Conservation (phyloP, 768 basidiomycete genomes). For the Panus rudis region DNA sequence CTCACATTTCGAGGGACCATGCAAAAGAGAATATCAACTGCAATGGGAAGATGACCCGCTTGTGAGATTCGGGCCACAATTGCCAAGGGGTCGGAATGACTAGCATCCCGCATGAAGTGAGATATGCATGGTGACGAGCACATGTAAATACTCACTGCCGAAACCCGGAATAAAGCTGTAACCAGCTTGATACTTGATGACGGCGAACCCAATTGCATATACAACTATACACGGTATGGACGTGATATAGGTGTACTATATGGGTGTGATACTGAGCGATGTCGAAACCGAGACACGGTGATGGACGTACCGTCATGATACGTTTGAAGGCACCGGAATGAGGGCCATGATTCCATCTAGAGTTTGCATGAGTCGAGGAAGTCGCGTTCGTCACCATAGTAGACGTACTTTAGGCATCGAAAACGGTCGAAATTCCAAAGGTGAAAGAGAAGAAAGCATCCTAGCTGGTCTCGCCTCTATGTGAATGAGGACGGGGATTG, state of each 20-base stretch:
- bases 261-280: neutral
- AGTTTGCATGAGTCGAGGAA: neutral
- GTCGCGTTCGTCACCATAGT: neutral
- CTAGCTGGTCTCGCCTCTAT: constrained; percentile 34
- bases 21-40: constrained; percentile 54
- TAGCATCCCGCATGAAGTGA: constrained; percentile 17
- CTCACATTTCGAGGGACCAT: constrained; percentile 76
- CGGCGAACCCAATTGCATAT: constrained; percentile 55
- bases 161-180: constrained; percentile 36
- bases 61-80: constrained; percentile 43
- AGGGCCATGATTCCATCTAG: constrained; percentile 63
- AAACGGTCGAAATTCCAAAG: constrained; percentile 79
- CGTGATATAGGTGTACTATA: constrained; percentile 65
- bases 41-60: constrained; percentile 55
- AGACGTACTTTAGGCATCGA: constrained; percentile 55
- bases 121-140: neutral
- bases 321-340: constrained; percentile 76
- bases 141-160: constrained; percentile 40
- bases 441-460: constrained; percentile 60
- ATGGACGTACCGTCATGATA: constrained; percentile 66
- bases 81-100: constrained; percentile 61
- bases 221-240: constrained; percentile 52
- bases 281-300: neutral
- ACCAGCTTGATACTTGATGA: constrained; percentile 72
- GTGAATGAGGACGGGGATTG: neutral